These are phyloP conservation scores for Aspergillus sp. DNA, from an alignment of 2,329 filamentous ascomycete species.

Conservation along the genomic window DNA sequence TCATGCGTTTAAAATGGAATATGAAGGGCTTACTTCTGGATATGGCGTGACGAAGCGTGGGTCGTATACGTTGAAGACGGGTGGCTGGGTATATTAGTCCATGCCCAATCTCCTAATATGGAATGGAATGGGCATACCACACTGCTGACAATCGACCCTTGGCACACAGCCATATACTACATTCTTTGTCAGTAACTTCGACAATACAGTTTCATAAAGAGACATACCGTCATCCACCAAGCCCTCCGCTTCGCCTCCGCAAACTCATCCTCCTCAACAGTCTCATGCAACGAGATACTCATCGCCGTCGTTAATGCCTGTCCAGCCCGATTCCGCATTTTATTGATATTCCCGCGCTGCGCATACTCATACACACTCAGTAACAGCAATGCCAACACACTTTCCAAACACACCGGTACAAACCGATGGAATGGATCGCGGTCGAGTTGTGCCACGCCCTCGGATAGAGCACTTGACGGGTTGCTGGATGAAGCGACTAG, in stretches of 20 bases:
- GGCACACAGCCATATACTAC: slow-evolving; percentile 46
- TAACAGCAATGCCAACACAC: slow-evolving; percentile 19
- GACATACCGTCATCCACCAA: slow-evolving; percentile 22
- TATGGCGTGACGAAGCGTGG: background rate
- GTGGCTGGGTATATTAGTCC: slow-evolving; percentile 7
- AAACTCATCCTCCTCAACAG: slow-evolving; percentile 12
- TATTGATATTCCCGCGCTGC: slow-evolving; percentile 22
- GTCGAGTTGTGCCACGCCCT: slow-evolving; percentile 4
- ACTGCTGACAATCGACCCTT: slow-evolving; percentile 48
- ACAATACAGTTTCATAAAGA: slow-evolving; percentile 11
- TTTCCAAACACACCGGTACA: slow-evolving; percentile 20
- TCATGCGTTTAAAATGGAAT: slow-evolving; percentile 7
- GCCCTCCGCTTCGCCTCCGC: slow-evolving; percentile 17
- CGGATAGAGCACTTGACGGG: slow-evolving; percentile 10
- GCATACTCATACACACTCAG: slow-evolving; percentile 26
- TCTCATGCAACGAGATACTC: slow-evolving; percentile 19
- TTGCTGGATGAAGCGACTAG: slow-evolving; percentile 9
- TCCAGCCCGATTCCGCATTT: slow-evolving; percentile 23
- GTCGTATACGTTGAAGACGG: slow-evolving; percentile 10
- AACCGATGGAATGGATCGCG: slow-evolving; percentile 12
- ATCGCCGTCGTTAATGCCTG: slow-evolving; percentile 21
- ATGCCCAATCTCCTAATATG: background rate
- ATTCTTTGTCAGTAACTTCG: slow-evolving; percentile 13
- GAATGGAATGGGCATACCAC: slow-evolving; percentile 29
- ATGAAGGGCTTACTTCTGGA: background rate